These are phyloP conservation scores for Fusarium concolor DNA, from an alignment of 2,329 filamentous ascomycete genomes.

Conservation along the genomic window DNA sequence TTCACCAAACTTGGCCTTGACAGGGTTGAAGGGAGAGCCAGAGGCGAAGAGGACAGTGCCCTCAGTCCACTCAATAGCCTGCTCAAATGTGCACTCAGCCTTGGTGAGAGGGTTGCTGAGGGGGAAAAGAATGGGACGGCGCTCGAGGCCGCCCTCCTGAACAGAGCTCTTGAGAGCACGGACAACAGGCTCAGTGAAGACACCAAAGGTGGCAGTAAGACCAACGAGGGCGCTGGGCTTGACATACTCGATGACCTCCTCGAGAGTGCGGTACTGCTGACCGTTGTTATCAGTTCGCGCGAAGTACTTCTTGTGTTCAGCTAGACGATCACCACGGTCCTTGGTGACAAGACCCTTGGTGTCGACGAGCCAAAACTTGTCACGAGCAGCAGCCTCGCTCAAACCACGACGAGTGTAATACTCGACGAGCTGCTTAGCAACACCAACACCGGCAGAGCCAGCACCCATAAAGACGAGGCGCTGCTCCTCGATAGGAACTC, in stretches of 20 bases:
- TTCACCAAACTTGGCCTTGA: conserved; percentile 70
- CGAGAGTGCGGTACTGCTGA: conserved; percentile 80
- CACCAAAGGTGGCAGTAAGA: conserved; percentile 91
- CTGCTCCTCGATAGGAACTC: conserved; percentile 88
- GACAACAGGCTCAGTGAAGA: conserved; percentile 90
- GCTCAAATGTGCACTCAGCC: conserved; percentile 97
- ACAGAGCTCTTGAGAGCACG: conserved; percentile 74
- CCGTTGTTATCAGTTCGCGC: conserved; percentile 73
- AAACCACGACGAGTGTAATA: conserved; percentile 95
- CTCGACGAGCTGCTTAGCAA: conserved; percentile 97
- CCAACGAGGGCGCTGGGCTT: conserved; percentile 95
- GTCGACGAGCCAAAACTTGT: conserved; percentile 97
- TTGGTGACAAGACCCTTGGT: conserved; percentile 94
- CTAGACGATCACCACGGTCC: conserved; percentile 93
- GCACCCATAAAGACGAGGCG: conserved; percentile 96
- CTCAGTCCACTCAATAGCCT: conserved; percentile 90
- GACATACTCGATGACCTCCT: conserved; percentile 93
- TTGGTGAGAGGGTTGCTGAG: conserved; percentile 96
- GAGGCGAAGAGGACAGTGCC: conserved; percentile 94
- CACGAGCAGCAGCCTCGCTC: conserved; percentile 85
- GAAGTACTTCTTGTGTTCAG: conserved; percentile 86
- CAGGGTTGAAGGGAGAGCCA: conserved; percentile 87
- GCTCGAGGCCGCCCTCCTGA: conserved; percentile 73
- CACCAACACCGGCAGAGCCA: conserved; percentile 94
- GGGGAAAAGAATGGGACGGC: conserved; percentile 92